phyloP scores from a whole-genome alignment of 306 rosid species.

The Inga oerstediana region DNA sequence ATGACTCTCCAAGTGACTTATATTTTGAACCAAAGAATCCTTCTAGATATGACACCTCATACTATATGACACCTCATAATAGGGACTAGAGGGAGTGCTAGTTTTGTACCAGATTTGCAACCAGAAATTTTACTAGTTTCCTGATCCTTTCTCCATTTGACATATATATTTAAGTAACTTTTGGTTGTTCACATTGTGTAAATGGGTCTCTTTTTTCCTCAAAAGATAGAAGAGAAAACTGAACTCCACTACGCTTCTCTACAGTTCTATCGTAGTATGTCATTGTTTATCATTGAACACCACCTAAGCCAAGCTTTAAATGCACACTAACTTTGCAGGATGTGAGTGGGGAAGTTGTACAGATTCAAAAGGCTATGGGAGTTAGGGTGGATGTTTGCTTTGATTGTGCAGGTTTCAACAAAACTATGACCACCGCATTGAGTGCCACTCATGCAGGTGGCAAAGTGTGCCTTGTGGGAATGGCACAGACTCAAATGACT shows the following conservation, averaged over 20 bases:
- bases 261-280: conserved; percentile 3
- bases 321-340: conserved; percentile 47
- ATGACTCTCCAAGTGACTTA: too few relatives aligned
- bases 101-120: too few relatives aligned
- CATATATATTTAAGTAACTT: neutral
- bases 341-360: conserved; percentile 61
- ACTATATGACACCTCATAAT: too few relatives aligned
- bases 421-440: conserved; percentile 87
- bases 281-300: neutral
- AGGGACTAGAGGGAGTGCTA: too few relatives aligned
- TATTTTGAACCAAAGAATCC: too few relatives aligned
- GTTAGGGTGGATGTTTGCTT: conserved; percentile 63
- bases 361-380: conserved; percentile 64
- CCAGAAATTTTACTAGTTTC: neutral
- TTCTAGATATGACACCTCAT: too few relatives aligned
- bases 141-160: neutral
- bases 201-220: neutral
- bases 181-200: neutral
- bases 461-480: conserved; percentile 88
- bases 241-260: neutral
- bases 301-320: conserved; percentile 18
- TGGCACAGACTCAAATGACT: conserved; percentile 83
- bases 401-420: conserved; percentile 87
- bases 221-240: neutral
- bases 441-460: conserved; percentile 78